A percentile compares a stretch with the other conserved stretches of the same genome.
phyloP scores from a whole-genome alignment of 148 eudicot species.

The Tetragonia tetragonoides region DNA sequence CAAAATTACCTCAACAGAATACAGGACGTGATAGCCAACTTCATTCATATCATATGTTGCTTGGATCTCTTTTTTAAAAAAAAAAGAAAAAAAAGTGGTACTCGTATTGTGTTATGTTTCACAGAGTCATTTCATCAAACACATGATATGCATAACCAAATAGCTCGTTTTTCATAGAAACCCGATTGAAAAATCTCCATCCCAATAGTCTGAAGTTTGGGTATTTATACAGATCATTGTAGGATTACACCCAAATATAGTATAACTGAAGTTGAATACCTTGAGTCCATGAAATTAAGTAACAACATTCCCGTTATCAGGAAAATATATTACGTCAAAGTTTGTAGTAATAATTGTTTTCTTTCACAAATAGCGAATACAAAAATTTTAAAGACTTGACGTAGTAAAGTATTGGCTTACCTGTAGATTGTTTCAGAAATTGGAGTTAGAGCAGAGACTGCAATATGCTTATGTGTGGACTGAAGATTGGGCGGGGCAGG shows the following conservation, averaged over 20 bases:
- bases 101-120: neutral
- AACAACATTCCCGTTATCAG: neutral
- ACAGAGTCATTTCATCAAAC: slow-evolving; percentile 23
- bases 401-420: too few species aligned
- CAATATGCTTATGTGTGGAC: too few species aligned
- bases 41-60: too few species aligned
- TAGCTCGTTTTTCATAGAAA: neutral
- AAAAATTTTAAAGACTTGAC: too few species aligned
- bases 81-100: neutral
- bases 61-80: too few species aligned
- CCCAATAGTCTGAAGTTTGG: neutral
- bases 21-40: neutral
- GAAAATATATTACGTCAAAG: neutral
- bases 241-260: neutral
- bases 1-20: neutral
- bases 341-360: neutral
- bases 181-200: neutral
- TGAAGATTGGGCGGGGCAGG: too few species aligned
- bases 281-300: neutral
- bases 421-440: too few species aligned
- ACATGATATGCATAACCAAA: slow-evolving; percentile 10
- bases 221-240: neutral
- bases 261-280: neutral
- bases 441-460: too few species aligned
- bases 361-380: too few species aligned